A percentile compares a stretch with the other conserved stretches of the same genome.
phyloP scores from a whole-genome alignment of 1,284 basidiomycete species.

The Sanguinoderma infundibulare region DNA sequence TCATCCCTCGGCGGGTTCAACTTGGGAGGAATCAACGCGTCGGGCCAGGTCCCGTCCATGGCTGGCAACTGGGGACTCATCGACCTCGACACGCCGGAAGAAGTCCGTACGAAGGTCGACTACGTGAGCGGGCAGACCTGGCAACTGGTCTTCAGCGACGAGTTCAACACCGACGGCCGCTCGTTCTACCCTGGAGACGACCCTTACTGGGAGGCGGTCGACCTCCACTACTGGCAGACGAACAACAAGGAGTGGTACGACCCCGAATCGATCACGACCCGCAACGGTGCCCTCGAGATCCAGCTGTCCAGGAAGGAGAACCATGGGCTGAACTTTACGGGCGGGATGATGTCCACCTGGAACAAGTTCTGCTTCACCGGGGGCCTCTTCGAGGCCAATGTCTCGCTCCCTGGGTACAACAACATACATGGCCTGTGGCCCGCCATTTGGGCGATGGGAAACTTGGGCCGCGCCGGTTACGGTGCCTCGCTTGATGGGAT shows the following conservation, averaged over 20 bases:
- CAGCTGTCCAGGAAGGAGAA: slow-evolving; percentile 68
- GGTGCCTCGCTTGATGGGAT: slow-evolving; percentile 63
- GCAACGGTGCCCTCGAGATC: slow-evolving; percentile 79
- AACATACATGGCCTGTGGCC: slow-evolving; percentile 58
- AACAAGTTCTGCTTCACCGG: slow-evolving; percentile 97
- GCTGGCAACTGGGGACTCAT: slow-evolving; percentile 72
- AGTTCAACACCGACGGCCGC: slow-evolving; percentile 83
- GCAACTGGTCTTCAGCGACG: slow-evolving; percentile 87
- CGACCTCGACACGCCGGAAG: slow-evolving; percentile 75
- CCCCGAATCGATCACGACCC: slow-evolving; percentile 81
- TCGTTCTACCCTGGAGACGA: slow-evolving; percentile 77
- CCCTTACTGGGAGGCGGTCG: slow-evolving; percentile 72
- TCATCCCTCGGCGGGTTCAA: slow-evolving; percentile 73
- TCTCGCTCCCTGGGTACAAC: slow-evolving; percentile 83
- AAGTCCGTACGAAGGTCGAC: slow-evolving; percentile 63
- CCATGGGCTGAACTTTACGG: slow-evolving; percentile 78
- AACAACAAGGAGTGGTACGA: slow-evolving; percentile 77
- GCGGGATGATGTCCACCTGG: slow-evolving; percentile 78
- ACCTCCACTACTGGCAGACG: slow-evolving; percentile 71
- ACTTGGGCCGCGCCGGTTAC: slow-evolving; percentile 61
- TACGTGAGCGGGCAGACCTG: slow-evolving; percentile 51
- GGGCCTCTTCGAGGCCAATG: slow-evolving; percentile 71
- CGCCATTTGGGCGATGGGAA: slow-evolving; percentile 61
- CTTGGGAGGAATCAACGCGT: slow-evolving; percentile 80
- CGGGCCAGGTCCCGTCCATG: slow-evolving; percentile 74